Evolutionary conservation across 1,284 basidiomycete genomes (phyloP).

Genomic region (Boletus holoroseus): DNA sequence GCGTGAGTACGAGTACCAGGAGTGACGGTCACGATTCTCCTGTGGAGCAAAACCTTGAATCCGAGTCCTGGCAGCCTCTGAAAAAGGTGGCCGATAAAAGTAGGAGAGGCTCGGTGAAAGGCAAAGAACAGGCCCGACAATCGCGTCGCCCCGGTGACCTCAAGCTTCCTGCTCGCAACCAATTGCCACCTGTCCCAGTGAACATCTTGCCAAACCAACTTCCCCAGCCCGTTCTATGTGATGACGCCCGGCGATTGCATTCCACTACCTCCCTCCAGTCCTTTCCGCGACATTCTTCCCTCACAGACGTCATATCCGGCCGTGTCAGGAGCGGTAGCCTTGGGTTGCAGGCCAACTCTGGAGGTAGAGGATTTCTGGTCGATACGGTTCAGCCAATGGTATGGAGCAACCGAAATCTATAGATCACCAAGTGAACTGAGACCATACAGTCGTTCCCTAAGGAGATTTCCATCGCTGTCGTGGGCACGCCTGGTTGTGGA

Average conservation of each 20-base stretch:
- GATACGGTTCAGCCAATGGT: conserved; percentile 36
- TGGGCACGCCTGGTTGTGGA: conserved; percentile 65
- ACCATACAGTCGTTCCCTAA: conserved; percentile 25
- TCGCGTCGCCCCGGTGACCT: conserved; percentile 35
- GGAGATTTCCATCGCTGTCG: conserved; percentile 55
- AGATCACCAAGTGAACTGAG: conserved; percentile 21
- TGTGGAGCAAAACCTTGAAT: conserved; percentile 28
- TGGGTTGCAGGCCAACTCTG: conserved; percentile 37
- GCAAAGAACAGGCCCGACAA: conserved; percentile 30
- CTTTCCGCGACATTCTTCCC: conserved; percentile 32
- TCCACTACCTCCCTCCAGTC: conserved; percentile 41
- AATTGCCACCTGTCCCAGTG: conserved; percentile 24
- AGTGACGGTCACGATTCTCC: conserved; percentile 25
- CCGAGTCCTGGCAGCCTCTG: conserved; percentile 27
- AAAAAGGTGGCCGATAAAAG: conserved; percentile 34
- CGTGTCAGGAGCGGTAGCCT: conserved; percentile 56
- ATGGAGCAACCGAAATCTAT: conserved; percentile 23
- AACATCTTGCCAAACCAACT: conserved; percentile 15
- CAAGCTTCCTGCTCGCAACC: conserved; percentile 34
- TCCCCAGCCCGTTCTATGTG: conserved; percentile 32
- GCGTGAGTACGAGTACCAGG: conserved; percentile 49
- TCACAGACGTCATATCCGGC: conserved; percentile 31
- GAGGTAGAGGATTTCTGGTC: conserved; percentile 35
- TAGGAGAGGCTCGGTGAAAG: conserved; percentile 31
- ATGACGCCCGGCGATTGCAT: conserved; percentile 38